Percentiles rank a stretch among this genome's conserved stretches.
phyloP scores from a whole-genome alignment of 176 grass and related monocot species.

The bread wheat (Triticum aestivum) region DNA sequence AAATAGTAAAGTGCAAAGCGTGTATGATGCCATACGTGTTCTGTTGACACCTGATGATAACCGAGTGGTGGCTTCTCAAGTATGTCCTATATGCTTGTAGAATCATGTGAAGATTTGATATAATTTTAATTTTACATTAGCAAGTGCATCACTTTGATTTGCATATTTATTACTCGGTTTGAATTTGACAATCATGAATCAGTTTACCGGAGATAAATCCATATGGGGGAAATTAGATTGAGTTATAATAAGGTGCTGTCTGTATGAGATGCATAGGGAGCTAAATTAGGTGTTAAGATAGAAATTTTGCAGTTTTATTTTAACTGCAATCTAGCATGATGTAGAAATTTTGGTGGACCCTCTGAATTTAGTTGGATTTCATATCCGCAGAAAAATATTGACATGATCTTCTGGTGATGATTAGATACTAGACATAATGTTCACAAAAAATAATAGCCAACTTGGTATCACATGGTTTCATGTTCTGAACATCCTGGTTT shows the following conservation, averaged over 20 bases:
- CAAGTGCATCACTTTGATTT: conserved; percentile 3
- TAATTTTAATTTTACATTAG: conserved; percentile 7
- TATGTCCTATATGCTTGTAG: conserved; percentile 33
- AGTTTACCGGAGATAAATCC: conserved; percentile 1
- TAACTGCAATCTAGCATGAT: neutral
- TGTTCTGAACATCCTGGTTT: conserved; percentile 3
- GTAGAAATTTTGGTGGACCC: neutral
- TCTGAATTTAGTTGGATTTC: conserved; percentile 18
- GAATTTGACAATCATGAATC: neutral
- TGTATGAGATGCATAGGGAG: neutral
- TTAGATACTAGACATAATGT: neutral
- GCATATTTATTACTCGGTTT: neutral
- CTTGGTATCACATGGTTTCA: neutral
- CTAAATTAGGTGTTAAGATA: neutral
- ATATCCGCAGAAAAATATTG: neutral
- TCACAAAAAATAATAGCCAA: neutral
- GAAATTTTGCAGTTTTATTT: neutral
- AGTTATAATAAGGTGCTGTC: neutral
- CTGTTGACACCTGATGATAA: conserved; percentile 83
- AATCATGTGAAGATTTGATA: neutral
- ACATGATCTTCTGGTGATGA: neutral
- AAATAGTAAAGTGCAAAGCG: conserved; percentile 47
- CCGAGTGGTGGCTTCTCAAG: conserved; percentile 90
- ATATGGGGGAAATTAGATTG: neutral
- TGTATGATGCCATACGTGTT: conserved; percentile 77